Conservation (phyloP, 2,329 filamentous ascomycete species). For the Penicillium psychrosexuale region DNA sequence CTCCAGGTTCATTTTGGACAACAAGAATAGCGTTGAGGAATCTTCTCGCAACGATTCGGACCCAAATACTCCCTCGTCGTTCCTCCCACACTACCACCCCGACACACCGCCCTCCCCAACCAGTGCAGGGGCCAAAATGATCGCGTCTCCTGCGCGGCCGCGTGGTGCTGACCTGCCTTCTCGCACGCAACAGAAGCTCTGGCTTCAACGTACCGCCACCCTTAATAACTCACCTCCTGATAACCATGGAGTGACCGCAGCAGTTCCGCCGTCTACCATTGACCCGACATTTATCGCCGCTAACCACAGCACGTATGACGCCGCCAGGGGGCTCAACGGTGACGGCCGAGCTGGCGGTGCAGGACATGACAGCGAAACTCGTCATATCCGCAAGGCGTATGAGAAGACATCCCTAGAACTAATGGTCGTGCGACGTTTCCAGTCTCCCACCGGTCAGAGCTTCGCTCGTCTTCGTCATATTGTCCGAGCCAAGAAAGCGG, state of each 20-base stretch:
- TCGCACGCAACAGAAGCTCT: conserved; percentile 49
- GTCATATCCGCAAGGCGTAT: conserved; percentile 44
- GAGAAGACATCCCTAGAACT: conserved; percentile 45
- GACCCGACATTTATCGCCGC: conserved; percentile 35
- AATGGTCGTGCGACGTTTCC: conserved; percentile 46
- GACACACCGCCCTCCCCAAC: conserved; percentile 45
- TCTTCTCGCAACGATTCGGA: conserved; percentile 43
- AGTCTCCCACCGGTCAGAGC: conserved; percentile 44
- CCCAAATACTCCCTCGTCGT: conserved; percentile 46
- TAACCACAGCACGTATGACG: conserved; percentile 30
- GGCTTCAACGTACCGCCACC: conserved; percentile 47
- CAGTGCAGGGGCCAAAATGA: conserved; percentile 25
- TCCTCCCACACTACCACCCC: conserved; percentile 48
- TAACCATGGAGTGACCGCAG: conserved; percentile 32
- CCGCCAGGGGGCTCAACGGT: conserved; percentile 30
- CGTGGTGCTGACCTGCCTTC: conserved; percentile 41
- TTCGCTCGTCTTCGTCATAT: conserved; percentile 38
- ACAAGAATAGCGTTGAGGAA: conserved; percentile 28
- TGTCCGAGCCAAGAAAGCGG: conserved; percentile 20
- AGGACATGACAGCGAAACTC: conserved; percentile 37
- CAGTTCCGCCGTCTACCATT: conserved; percentile 34
- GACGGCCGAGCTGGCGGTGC: conserved; percentile 25
- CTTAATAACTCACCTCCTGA: conserved; percentile 46
- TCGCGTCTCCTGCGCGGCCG: conserved; percentile 36
- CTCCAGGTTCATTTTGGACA: conserved; percentile 44